Evolutionary conservation across 257 asterid genomes (phyloP), one percentile per base, ranked within the genome.

Genomic region (Solanum tarapatanum): DNA sequence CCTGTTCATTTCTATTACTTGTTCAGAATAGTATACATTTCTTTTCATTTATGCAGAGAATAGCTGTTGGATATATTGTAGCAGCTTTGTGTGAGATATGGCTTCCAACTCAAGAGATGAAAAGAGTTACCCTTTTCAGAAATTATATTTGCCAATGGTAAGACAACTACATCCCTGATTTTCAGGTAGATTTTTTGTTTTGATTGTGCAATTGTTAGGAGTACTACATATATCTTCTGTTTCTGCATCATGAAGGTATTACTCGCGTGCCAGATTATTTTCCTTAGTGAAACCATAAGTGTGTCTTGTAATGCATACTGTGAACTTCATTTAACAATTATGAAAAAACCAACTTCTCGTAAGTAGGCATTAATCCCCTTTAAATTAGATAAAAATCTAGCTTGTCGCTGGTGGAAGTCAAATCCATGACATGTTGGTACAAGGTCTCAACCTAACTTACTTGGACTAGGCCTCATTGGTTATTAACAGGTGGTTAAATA

Each of bases 71-170:
- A 91, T 94, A 94, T 89, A 83, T 90, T 72, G 93, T 89, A 55
- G 98, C 95, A 2, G 95, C 98, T 82, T 83, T 96, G 91, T 95
- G 95, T 76, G 96, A 95, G 92, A 92, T 96, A 90, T 94, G 98
- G 98, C 93, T 93, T 89, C 95, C 93, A 51, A 83, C 94, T 88
- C 93, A 87, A 80, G 91, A 89, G 89, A 86, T 90, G 86, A 91
- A 92, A 85, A 88, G 88, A 68, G 92, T 89, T 68, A 87, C 90
- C 83, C 66, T 87, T 85, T 72, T 41, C 12, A 88, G 84, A 87
- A 92, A 85, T 80, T 92, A 90, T 85, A 86, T 80, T 69, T 90
- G 90, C 90, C 98, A 94, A 83, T 95, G 99, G 98, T 96, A 93
- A 91, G 96, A n/a, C 41, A 88, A 85, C 39, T 74, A 33, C 11